Percentiles rank a stretch among this genome's conserved stretches.
Evolutionary conservation across 805 yeast species (phyloP).

Genomic region (Saccharomycopsis fodiens): DNA sequence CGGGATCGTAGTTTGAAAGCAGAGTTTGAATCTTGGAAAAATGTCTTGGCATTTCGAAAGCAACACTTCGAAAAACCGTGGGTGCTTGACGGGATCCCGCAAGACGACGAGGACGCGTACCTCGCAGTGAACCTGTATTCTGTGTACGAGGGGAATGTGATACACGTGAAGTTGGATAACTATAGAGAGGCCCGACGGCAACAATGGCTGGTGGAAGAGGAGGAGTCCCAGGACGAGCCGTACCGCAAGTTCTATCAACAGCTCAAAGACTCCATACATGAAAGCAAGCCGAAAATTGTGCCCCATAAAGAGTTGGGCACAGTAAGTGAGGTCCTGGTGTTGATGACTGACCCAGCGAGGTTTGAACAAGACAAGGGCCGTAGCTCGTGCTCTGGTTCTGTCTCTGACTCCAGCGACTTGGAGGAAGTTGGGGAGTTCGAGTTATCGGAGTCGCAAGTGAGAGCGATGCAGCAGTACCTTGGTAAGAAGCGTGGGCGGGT

Average conservation of each 20-base stretch:
- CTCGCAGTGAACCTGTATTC: neutral
- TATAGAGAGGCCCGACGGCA: neutral
- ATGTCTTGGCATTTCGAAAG: conserved; percentile 7
- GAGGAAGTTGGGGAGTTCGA: neutral
- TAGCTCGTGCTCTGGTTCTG: too few relatives aligned
- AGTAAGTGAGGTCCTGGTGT: too few relatives aligned
- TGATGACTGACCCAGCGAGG: neutral
- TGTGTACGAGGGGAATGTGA: neutral
- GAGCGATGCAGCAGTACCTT: neutral
- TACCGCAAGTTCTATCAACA: neutral
- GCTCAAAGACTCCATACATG: neutral
- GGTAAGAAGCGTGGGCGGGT: neutral
- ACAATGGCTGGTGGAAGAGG: neutral
- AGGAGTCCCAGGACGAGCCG: neutral
- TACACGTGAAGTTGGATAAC: neutral
- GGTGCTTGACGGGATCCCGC: conserved; percentile 1
- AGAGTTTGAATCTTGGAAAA: conserved; percentile 12
- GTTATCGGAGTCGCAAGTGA: neutral
- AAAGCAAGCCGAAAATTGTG: too few relatives aligned
- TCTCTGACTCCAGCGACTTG: too few relatives aligned
- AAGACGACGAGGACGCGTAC: neutral
- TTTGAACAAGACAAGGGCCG: neutral
- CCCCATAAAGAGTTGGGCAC: too few relatives aligned
- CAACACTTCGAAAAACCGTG: conserved; percentile 6
- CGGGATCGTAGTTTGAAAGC: conserved; percentile 1